Base-by-base conservation (phyloP, 2,329 filamentous ascomycete species). In the Aspergillus tubingensis region DNA sequence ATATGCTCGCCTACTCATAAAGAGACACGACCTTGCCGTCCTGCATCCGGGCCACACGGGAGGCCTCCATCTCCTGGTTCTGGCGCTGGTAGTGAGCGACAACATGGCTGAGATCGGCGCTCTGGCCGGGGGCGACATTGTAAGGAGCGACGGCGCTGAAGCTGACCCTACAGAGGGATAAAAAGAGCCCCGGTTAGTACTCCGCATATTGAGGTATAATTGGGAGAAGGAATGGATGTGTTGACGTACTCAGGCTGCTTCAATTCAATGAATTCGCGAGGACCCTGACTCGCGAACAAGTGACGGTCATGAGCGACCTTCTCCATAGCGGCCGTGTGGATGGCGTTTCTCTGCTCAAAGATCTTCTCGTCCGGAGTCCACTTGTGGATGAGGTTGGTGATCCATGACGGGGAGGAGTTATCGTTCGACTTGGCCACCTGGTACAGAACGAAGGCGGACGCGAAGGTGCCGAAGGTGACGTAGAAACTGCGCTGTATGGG, bases 231-330 rank as follows among this genome's bases (percentile, higher is more conserved):
- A 25, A 25, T 25, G 30, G 4, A 11, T 13, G 11, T 15, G 32
- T 15, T 36, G 32, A 84, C 87, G 63, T 83, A 90, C 88, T 90
- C 88, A 36, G 85, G 86, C 68, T 84, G 86, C 71, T 77, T 84
- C 74, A 90, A 73, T 19, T 86, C 80, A 48, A 86, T 77, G 57
- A 76, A 79, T 65, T 80, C 76, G 21, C 76, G 69, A 19, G 69
- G 69, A 27, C 67, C 68, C 58, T 76, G 74, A 60, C 76, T 79
- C 30, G 81, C 78, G 72, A 88, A 88, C 66, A 90, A 72, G 66
- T 87, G 84, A 62, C 85, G 79, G 72, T 90, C 87, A 54, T 80
- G 76, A 38, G 84, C 87, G 23, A 86, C 87, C 76, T 85, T 83
- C 78, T 89, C 86, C 64, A 88, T 76, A 65, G 84, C 82, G 60